These are phyloP conservation scores for Fusarium torreyae DNA, from an alignment of 2,329 filamentous ascomycete species.

Conservation along the genomic window DNA sequence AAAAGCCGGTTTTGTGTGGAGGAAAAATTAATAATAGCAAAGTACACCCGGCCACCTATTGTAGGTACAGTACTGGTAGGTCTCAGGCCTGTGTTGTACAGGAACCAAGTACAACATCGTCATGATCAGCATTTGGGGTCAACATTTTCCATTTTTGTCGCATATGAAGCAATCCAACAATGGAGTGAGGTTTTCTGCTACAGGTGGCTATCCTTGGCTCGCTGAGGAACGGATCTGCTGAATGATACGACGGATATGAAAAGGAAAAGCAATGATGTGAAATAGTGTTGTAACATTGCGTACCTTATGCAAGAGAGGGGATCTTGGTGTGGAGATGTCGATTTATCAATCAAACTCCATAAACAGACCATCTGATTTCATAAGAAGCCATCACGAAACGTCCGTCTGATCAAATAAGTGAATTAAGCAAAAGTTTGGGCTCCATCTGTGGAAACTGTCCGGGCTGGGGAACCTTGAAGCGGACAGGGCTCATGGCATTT, in stretches of 20 bases:
- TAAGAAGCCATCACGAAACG: slow-evolving; percentile 1
- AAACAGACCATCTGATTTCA: slow-evolving; percentile 5
- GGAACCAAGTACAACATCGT: slow-evolving; percentile 31
- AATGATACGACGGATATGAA: slow-evolving; percentile 34
- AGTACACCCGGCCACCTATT: neutral
- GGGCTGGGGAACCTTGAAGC: slow-evolving; percentile 41
- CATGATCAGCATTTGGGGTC: slow-evolving; percentile 36
- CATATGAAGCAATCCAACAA: slow-evolving; percentile 18
- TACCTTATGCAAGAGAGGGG: slow-evolving; percentile 6
- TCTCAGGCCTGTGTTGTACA: slow-evolving; percentile 20
- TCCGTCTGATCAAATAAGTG: neutral
- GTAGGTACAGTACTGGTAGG: neutral
- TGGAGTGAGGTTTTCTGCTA: neutral
- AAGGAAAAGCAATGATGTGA: slow-evolving; percentile 8
- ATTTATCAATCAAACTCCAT: slow-evolving; percentile 23
- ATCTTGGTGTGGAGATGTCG: slow-evolving; percentile 16
- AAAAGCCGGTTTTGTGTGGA: slow-evolving; percentile 40
- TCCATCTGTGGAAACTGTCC: slow-evolving; percentile 16
- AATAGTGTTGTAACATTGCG: slow-evolving; percentile 9
- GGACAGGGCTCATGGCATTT: slow-evolving; percentile 11
- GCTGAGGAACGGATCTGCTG: slow-evolving; percentile 29
- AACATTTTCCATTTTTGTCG: slow-evolving; percentile 39
- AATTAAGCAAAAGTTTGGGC: neutral
- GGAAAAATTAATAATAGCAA: slow-evolving; percentile 19
- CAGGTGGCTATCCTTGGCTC: slow-evolving; percentile 30